Base-by-base conservation (phyloP, 139 green algal species). In the Chlorella sp. region DNA sequence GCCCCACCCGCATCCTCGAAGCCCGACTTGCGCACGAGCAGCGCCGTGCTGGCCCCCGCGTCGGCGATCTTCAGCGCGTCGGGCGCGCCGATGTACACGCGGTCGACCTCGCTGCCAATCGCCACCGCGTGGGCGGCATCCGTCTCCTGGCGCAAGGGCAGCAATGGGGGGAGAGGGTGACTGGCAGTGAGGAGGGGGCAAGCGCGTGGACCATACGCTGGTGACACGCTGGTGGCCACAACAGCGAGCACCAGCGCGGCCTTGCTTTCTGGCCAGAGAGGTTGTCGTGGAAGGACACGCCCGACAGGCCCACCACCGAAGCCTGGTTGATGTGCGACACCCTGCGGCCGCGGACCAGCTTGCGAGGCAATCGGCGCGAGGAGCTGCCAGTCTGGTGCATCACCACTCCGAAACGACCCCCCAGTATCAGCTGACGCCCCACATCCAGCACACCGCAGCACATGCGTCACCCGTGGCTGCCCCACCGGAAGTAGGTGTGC, bases 401-500 rank as follows among this genome's bases (percentile, higher is more conserved):
- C n/a, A n/a, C n/a, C n/a, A n/a, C n/a, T n/a, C n/a, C n/a, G n/a
- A n/a, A n/a, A n/a, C n/a, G n/a, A n/a, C n/a, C n/a, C n/a, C n/a
- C n/a, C n/a, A n/a, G n/a, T n/a, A n/a, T n/a, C n/a, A n/a, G n/a
- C n/a, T n/a, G n/a, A n/a, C n/a, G n/a, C n/a, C n/a, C n/a, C n/a
- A n/a, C n/a, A n/a, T n/a, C n/a, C n/a, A n/a, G n/a, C n/a, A n/a
- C n/a, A n/a, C n/a, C n/a, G n/a, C n/a, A n/a, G n/a, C n/a, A n/a
- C n/a, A n/a, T n/a, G n/a, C n/a, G n/a, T n/a, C n/a, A n/a, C n/a
- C n/a, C n/a, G n/a, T n/a, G n/a, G n/a, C n/a, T n/a, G n/a, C n/a
- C 56, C 15, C 27, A 63, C 7, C 50, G n/a, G 56, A 90, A 92
- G 83, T 97, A 97, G 29, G 91, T 95, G 89, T 97, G 92, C 60